These are phyloP conservation scores for Yarrowia osloensis DNA, from an alignment of 805 yeast genomes.

Conservation along the genomic window DNA sequence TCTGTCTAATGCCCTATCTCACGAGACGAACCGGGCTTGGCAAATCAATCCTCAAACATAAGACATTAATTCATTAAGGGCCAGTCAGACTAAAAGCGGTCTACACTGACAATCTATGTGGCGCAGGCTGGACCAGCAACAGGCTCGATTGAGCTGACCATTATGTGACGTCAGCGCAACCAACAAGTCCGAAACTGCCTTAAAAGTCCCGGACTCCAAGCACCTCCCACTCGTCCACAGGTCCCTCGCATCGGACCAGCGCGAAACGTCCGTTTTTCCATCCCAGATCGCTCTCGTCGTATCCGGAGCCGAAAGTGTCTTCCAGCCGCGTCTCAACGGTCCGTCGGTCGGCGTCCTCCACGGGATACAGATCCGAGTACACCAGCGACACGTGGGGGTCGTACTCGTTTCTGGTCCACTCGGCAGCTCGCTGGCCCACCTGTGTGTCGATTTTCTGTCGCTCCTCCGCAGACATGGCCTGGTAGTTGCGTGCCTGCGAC, in stretches of 20 bases:
- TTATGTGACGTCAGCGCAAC: not conserved
- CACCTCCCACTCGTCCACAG: slow-evolving; percentile 65
- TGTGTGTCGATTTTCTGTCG: slow-evolving; percentile 39
- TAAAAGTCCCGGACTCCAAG: slow-evolving; percentile 50
- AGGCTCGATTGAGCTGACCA: not conserved
- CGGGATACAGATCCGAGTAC: slow-evolving; percentile 64
- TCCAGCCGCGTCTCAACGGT: slow-evolving; percentile 65
- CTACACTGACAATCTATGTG: not conserved
- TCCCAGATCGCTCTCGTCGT: slow-evolving; percentile 45
- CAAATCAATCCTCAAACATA: not conserved
- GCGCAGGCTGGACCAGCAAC: too few species aligned
- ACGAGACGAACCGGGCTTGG: too few species aligned
- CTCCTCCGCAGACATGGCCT: slow-evolving; percentile 39
- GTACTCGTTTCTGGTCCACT: slow-evolving; percentile 60
- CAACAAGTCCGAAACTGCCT: not conserved
- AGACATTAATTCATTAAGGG: slow-evolving; percentile 17
- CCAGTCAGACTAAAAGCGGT: not conserved
- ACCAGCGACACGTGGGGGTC: slow-evolving; percentile 74
- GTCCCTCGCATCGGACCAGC: slow-evolving; percentile 71
- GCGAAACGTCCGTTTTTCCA: slow-evolving; percentile 73
- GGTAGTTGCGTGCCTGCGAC: slow-evolving; percentile 35
- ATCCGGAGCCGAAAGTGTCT: slow-evolving; percentile 59
- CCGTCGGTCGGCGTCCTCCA: slow-evolving; percentile 64
- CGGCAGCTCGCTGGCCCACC: slow-evolving; percentile 50
- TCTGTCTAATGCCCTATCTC: too few species aligned